Conservation (phyloP, 2,329 filamentous ascomycete species). For the Diaporthe vexans region DNA sequence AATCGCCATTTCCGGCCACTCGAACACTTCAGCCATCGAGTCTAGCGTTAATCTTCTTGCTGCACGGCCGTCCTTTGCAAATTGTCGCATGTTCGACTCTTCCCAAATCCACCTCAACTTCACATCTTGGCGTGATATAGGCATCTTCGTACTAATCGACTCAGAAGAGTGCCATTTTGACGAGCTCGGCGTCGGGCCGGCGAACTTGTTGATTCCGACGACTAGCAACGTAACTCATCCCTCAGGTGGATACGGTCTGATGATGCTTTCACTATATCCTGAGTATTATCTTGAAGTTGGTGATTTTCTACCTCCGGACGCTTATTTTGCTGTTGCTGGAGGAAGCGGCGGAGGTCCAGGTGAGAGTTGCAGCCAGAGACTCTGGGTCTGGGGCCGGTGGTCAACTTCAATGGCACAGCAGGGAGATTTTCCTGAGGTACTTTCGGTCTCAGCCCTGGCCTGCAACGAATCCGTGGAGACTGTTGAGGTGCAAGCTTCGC, state of each 20-base stretch:
- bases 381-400: slow-evolving; percentile 7
- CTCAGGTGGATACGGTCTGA: no score
- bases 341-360: accelerated
- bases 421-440: neutral
- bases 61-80: no score
- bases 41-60: no score
- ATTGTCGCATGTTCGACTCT: no score
- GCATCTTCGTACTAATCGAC: no score
- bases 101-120: no score
- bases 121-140: no score
- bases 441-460: neutral
- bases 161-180: no score
- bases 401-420: neutral
- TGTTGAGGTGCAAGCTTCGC: neutral
- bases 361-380: neutral
- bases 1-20: neutral
- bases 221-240: no score
- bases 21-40: neutral
- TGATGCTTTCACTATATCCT: neutral
- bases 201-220: no score
- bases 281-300: neutral
- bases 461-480: slow-evolving; percentile 1
- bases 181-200: no score
- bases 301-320: neutral
- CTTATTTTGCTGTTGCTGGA: neutral